Base-by-base conservation (phyloP, 208 protist genomes). In the Strigomonas galati region DNA sequence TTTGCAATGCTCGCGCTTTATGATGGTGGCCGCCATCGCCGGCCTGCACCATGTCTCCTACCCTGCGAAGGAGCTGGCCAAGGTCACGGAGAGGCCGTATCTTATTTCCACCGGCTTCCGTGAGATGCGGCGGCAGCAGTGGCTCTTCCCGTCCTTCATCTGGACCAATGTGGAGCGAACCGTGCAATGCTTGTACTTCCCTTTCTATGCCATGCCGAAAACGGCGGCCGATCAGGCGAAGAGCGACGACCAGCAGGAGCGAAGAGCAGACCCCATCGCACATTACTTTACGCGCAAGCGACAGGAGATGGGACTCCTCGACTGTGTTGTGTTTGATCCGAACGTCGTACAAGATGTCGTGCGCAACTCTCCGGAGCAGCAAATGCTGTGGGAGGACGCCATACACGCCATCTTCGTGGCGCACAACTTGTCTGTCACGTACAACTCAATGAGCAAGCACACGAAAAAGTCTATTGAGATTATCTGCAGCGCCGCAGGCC, bases 331-430 rank as follows among this genome's bases (percentile, higher is more conserved):
- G n/a, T 84, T 94, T 59, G 84, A 90, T 58, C 55, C 76, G 6
- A 63, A 67, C 12, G 59, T 85, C 28, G 68, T 84, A 17, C 71
- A 74, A 30, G 62, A 74, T 51, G 67, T 91, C 12, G 69, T 94
- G 0, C 44, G 77, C 53, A 62, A 74, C 17, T 82, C 89, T 12
- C 85, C 89, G 10, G 84, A 91, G 57, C 70, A 69, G 7, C 74
- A 74, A 43, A 67, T 94, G 35, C 72, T 94, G 3, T 65, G 82
- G 40, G 68, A 78, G 54, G 89, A 94, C 65, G 85, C 85, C 7
- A 53, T 91, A 21, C 81, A 91, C 54, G 80, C 84, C 24, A 66
- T 92, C 12, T 70, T 91, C 32, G 59, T 64, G 2, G 76, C 82
- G 0, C 84, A 92, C 66, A 63, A 65, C 21, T 52, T 83, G 30